Evolutionary conservation across 1,284 basidiomycete species (phyloP).

Genomic region (Pseudozyma pruni): DNA sequence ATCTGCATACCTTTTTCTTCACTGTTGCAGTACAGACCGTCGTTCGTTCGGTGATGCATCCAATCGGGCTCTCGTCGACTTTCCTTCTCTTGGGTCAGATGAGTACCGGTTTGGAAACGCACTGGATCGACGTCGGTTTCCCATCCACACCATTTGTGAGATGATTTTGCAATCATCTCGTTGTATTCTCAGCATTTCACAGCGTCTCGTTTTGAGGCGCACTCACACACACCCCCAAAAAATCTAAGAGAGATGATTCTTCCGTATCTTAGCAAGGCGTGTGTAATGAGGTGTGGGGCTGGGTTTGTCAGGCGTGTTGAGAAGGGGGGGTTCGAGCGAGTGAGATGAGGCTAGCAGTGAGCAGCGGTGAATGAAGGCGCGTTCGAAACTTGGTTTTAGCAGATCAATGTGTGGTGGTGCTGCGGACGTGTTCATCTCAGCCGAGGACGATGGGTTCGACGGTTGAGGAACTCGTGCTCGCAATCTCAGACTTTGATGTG

Average conservation of each 20-base stretch:
- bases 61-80: constrained; percentile 6
- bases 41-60: background rate
- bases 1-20: constrained; percentile 9
- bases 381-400: too few relatives aligned
- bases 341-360: too few relatives aligned
- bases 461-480: too few relatives aligned
- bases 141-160: background rate
- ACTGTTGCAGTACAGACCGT: background rate
- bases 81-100: constrained; percentile 12
- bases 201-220: background rate
- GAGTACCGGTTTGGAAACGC: background rate
- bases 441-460: too few relatives aligned
- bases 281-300: background rate
- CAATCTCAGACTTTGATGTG: too few relatives aligned
- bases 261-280: background rate
- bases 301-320: too few relatives aligned
- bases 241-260: constrained; percentile 46
- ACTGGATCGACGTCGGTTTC: constrained; percentile 6
- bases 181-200: constrained; percentile 43
- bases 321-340: too few relatives aligned
- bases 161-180: constrained; percentile 5
- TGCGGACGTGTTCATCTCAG: too few relatives aligned
- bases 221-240: constrained; percentile 20
- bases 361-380: too few relatives aligned
- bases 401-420: too few relatives aligned